These are phyloP conservation scores for Picea sitchensis DNA, from an alignment of 75 land plant genomes.

Conservation along the genomic window DNA sequence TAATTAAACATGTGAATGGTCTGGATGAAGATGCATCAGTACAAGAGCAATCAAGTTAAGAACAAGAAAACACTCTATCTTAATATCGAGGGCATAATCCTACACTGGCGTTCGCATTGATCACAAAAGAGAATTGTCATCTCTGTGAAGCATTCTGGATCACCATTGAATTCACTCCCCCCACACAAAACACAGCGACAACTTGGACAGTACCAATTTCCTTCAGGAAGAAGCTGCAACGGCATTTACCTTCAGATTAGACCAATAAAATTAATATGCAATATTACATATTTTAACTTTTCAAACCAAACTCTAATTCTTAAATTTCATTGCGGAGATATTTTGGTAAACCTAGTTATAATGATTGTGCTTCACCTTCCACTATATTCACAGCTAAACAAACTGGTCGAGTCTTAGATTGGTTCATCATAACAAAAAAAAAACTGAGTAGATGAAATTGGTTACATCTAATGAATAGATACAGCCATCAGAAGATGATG, in stretches of 20 bases:
- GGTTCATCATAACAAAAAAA: not conserved
- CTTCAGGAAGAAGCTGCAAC: constrained; percentile 52
- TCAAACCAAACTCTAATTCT: not conserved
- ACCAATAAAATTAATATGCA: not conserved
- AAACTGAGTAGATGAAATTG: not conserved
- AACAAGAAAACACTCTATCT: constrained; percentile 4
- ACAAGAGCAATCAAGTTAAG: not conserved
- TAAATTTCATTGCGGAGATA: not conserved
- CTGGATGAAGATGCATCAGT: not conserved
- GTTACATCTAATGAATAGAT: not conserved
- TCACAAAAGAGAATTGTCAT: constrained; percentile 40
- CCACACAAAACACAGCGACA: constrained; percentile 70
- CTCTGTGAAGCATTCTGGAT: constrained; percentile 13
- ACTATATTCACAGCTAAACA: not conserved
- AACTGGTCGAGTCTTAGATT: not conserved
- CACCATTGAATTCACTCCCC: constrained; percentile 19
- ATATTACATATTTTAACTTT: not conserved
- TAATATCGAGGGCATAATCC: constrained; percentile 10
- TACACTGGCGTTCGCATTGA: constrained; percentile 76
- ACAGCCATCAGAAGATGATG: not conserved
- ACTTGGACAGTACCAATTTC: constrained; percentile 72
- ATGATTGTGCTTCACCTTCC: not conserved
- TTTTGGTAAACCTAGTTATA: not conserved
- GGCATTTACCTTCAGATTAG: not conserved
- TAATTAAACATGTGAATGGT: not conserved